Base-by-base conservation (phyloP, 345 rosid genomes). In the Pelargonium nanum region DNA sequence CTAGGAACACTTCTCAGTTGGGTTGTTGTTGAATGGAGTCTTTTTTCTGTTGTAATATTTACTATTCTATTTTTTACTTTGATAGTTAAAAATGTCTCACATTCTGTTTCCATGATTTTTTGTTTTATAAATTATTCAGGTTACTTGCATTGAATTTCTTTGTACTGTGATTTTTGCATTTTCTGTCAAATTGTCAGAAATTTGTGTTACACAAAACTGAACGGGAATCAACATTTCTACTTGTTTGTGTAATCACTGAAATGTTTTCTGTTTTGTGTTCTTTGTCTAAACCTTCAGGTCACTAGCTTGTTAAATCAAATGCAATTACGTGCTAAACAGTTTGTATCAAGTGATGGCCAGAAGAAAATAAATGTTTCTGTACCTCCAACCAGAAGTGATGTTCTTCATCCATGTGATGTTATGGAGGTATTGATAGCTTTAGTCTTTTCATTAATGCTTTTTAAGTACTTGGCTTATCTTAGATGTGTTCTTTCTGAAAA, bases 321-420 rank as follows among this genome's bases (percentile, higher is more conserved):
- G 97, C 96, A 91, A 72, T 75, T 91, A 70, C 72, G 55, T 62
- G 83, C 94, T 40, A 77, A 84, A 67, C 56, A 30, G 48, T 61
- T 80, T 62, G 55, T 65, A 53, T 63, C 75, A n/a, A 65, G 66
- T 71, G 77, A 64, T 60, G 64, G 74, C 24, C 61, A 77, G 48
- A 54, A 77, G 65, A 74, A 69, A 17, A 74, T 88, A 70, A 71
- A 66, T 58, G 94, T 91, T 15, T 81, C 78, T 24, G 72, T 85
- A 70, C 97, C 97, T 32, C 94, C 97, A 67, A 85, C 77, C 40
- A 74, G 97, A 78, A 88, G 97, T 65, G 97, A 91, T 68, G 77
- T 91, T 68, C 96, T 91, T 70, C 97, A 91, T 70, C 81, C 89
- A 9, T 88, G 94, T 77, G 97, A 91, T 80, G 87, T 85, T 61